Base-by-base conservation (phyloP, 306 rosid genomes). In the Inga leiocalycina region DNA sequence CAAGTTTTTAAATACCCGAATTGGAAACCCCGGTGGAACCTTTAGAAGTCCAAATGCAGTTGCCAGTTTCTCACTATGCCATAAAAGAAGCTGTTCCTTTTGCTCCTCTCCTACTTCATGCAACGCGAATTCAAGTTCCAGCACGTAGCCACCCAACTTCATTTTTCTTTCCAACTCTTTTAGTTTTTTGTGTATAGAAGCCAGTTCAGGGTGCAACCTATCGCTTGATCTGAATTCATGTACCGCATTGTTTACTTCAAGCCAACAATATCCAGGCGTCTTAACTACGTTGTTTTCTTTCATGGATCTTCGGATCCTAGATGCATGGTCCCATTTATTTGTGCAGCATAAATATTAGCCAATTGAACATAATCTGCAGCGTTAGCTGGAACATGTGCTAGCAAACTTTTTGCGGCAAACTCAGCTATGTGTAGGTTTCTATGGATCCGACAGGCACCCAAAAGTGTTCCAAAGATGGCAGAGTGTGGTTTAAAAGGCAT, bases 1-100 rank as follows among this genome's bases (percentile, higher is more conserved):
- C 89, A 89, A 85, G 92, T 94, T 94, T 68, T 93, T 94, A 67
- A 94, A 92, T 54, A 94, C 90, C 35, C 93, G 89, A 56, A 94
- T 91, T 44, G 93, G 94, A 80, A 78, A 82, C 66, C 92, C 94
- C 6, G 65, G 37, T 13, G 94, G 88, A 78, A 87, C 79, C 68
- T 89, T 89, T n/a, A 94, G 41, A 79, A 94, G 90, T 77, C 97
- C 97, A 12, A 88, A 91, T 34, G 93, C 96, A 83, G 92, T 90
- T 77, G 98, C 98, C 59, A 94, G 84, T 80, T 94, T 94, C 82
- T 94, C 98, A 77, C 98, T 88, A 80, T 94, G 98, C 92, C 88
- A 84, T 48, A 94, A 79, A 77, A 94, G 88, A 84, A 94, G 93
- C 89, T 89, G 91, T 85, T 86, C 91, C 84, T 93, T 94, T 83